Percentiles rank a stretch among this genome's conserved stretches.
These are phyloP conservation scores for Erigeron philadelphicus DNA, from an alignment of 140 eudicot genomes.

Conservation along the genomic window DNA sequence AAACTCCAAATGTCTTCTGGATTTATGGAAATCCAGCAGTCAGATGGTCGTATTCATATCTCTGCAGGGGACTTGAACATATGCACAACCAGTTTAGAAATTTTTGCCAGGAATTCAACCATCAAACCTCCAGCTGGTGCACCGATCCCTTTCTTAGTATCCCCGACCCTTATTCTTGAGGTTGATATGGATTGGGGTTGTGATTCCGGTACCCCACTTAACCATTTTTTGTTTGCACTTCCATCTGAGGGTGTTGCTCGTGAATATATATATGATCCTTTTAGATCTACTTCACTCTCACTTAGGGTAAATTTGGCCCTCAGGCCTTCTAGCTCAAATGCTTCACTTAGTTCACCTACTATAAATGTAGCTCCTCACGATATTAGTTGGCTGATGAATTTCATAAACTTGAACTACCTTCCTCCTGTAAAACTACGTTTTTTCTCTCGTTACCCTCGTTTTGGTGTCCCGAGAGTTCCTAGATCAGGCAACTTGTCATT, in stretches of 20 bases:
- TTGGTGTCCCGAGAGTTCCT: constrained; percentile 78
- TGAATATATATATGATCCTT: constrained; percentile 70
- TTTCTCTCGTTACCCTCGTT: constrained; percentile 96
- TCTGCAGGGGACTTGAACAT: constrained; percentile 64
- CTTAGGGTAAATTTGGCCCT: constrained; percentile 60
- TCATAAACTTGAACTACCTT: constrained; percentile 57
- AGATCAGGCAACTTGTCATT: constrained; percentile 88
- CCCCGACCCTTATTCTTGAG: constrained; percentile 60
- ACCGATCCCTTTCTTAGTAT: constrained; percentile 53
- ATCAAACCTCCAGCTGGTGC: constrained; percentile 51
- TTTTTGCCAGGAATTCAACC: constrained; percentile 45
- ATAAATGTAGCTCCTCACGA: constrained; percentile 83
- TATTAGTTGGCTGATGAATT: constrained; percentile 68
- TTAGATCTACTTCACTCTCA: constrained; percentile 80
- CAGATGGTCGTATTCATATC: constrained; percentile 70
- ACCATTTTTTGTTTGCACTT: constrained; percentile 83
- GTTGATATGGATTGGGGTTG: constrained; percentile 93
- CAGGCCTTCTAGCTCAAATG: constrained; percentile 43
- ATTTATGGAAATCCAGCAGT: constrained; percentile 74
- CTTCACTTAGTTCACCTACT: constrained; percentile 45
- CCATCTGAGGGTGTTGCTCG: constrained; percentile 79
- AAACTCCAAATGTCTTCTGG: constrained; percentile 59
- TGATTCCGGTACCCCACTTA: constrained; percentile 79
- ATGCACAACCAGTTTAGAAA: constrained; percentile 75
- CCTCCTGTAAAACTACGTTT: constrained; percentile 82